These are phyloP conservation scores for Aspergillus caelatus DNA, from an alignment of 2,329 filamentous ascomycete genomes.

Conservation along the genomic window DNA sequence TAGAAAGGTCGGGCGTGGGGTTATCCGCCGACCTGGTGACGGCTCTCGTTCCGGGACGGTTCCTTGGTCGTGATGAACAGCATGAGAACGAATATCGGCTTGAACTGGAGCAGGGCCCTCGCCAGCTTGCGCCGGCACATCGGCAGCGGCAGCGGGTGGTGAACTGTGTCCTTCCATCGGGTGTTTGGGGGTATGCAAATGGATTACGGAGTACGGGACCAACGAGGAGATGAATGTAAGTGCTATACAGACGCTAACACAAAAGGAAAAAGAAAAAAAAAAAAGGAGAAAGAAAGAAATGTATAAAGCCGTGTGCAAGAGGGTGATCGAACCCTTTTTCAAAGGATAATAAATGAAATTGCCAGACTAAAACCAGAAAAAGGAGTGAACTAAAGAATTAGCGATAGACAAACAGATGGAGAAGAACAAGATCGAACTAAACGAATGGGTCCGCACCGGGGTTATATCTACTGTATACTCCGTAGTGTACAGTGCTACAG, in stretches of 20 bases:
- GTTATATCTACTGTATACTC: conserved; percentile 1
- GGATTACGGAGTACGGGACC: neutral
- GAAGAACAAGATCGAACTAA: neutral
- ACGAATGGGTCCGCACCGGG: neutral
- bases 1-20: conserved; percentile 38
- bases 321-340: neutral
- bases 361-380: neutral
- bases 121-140: conserved; percentile 14
- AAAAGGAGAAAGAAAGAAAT: neutral
- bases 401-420: neutral
- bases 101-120: conserved; percentile 26
- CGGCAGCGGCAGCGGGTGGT: conserved; percentile 10
- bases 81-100: conserved; percentile 18
- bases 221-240: neutral
- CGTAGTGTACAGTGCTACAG: too few relatives aligned
- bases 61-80: conserved; percentile 9
- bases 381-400: neutral
- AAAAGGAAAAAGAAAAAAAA: neutral
- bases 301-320: neutral
- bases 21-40: conserved; percentile 18
- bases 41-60: conserved; percentile 16
- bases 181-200: neutral
- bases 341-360: neutral
- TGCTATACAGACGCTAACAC: neutral
- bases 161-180: conserved; percentile 7